phyloP scores from a whole-genome alignment of 345 rosid genomes.

The Moricandia moricandioides region DNA sequence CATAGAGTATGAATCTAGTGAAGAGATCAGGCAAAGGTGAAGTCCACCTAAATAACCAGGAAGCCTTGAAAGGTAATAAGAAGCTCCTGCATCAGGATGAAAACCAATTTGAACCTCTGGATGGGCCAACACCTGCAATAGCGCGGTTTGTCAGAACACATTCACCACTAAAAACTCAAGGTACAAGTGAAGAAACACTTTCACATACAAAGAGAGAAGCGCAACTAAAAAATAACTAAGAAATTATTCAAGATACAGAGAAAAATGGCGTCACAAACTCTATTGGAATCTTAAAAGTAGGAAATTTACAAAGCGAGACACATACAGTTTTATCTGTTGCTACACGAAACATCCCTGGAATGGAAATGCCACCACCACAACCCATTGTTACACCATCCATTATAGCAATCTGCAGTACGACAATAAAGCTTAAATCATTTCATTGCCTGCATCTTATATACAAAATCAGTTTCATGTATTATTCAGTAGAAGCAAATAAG shows the following conservation, averaged over 20 bases:
- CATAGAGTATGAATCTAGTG: constrained; percentile 1
- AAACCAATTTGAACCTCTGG: constrained; percentile 85
- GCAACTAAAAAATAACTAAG: neutral
- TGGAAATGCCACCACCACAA: constrained; percentile 72
- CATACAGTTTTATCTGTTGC: constrained; percentile 82
- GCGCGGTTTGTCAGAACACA: neutral
- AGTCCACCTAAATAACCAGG: constrained; percentile 77
- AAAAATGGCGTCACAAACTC: neutral
- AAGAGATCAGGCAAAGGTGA: constrained; percentile 8
- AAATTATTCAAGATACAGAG: neutral
- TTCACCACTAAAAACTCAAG: neutral
- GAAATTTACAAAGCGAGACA: constrained; percentile 22
- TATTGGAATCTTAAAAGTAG: neutral
- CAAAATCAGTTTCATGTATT: neutral
- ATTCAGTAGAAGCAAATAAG: neutral
- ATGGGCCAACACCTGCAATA: constrained; percentile 58
- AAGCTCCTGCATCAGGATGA: constrained; percentile 92
- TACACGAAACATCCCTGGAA: constrained; percentile 74
- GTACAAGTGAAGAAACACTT: neutral
- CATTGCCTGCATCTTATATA: neutral
- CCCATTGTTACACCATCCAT: constrained; percentile 77
- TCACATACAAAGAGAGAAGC: neutral
- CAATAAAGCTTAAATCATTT: neutral
- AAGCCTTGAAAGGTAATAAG: constrained; percentile 79
- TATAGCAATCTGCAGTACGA: constrained; percentile 62